Base-by-base conservation (phyloP, 148 eudicot genomes). In the Heliamphora exappendiculata region DNA sequence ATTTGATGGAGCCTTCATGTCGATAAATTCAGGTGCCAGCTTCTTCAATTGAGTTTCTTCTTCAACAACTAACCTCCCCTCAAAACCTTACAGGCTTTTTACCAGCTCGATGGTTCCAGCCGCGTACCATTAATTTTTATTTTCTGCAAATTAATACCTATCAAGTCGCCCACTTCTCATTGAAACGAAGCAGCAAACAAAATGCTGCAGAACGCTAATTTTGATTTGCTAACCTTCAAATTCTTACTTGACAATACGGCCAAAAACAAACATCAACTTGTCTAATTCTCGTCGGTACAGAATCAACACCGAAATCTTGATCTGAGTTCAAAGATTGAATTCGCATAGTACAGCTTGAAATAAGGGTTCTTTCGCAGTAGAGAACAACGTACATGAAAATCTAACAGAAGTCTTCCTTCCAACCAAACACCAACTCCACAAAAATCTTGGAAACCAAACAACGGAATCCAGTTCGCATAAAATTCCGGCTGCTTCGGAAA, bases 1-100 rank as follows among this genome's bases (percentile, higher is more conserved):
- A 82, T 85, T 88, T 68, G 94, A 74, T 26, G 97, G 94, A 82
- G 89, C 86, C 85, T 88, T 93, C 98, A 91, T 93, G 37, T 64
- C 65, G 12, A 59, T 66, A 75, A 31, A 74, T 26, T 41, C 20
- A 60, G 45, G 60, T 26, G 4, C 26, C 57, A 34, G 44, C 28
- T 53, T 70, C 44, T 71, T 71, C 75, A 71, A 71, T 50, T 53
- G 62, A 51, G 37, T 20, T 12, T 7, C 45, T 5, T 71, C 53
- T 1, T 10, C 39, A 17, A n/a, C 58, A 17, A 53, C 8, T 20
- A 1, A 20, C 8, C 3, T 53, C 3, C 58, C 42, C 28, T 62
- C 69, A 28, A 53, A 42, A 67, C 24, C 78, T 60, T 44, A n/a
- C 19, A 76, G 70, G 39, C 45, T 36, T 34, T 49, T 59, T 39